Evolutionary conservation across 2,329 filamentous ascomycete species (phyloP).

Genomic region (Mycogone perniciosa): DNA sequence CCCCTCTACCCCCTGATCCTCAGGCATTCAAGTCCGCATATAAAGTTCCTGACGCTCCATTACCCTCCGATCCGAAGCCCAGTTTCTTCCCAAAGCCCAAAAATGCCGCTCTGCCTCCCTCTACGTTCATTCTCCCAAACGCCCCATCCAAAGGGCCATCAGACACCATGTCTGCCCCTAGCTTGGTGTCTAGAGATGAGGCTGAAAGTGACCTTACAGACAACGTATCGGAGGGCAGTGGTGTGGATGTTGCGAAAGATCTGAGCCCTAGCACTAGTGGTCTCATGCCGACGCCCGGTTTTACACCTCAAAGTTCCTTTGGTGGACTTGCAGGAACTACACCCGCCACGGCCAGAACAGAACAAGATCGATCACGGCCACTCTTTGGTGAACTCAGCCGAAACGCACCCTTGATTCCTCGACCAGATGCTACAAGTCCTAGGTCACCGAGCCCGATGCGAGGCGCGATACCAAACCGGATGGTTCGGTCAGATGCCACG

Average conservation of each 20-base stretch:
- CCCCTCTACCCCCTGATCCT: constrained; percentile 27
- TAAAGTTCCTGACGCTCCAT: constrained; percentile 27
- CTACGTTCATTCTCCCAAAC: constrained; percentile 30
- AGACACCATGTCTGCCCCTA: constrained; percentile 32
- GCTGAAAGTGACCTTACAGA: constrained; percentile 35
- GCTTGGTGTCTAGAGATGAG: constrained; percentile 34
- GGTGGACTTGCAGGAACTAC: constrained; percentile 39
- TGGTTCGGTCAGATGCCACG: constrained; percentile 42
- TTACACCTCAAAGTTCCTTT: constrained; percentile 55
- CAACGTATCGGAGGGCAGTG: constrained; percentile 51
- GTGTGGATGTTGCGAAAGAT: constrained; percentile 59
- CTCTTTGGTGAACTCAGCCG: constrained; percentile 51
- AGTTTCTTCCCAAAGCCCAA: constrained; percentile 24
- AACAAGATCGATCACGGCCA: constrained; percentile 36
- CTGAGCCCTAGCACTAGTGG: constrained; percentile 46
- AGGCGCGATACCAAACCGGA: constrained; percentile 45
- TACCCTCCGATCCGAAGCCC: constrained; percentile 36
- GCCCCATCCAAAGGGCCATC: constrained; percentile 26
- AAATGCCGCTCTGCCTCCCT: constrained; percentile 34
- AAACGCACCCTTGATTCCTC: constrained; percentile 48
- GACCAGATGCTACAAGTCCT: constrained; percentile 48
- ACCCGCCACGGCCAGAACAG: constrained; percentile 28
- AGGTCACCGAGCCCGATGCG: constrained; percentile 69
- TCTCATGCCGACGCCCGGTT: constrained; percentile 40
- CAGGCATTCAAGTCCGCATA: constrained; percentile 17